A percentile compares a stretch with the other conserved stretches of the same genome.
Evolutionary conservation across 371 early-diverging fungal species (phyloP).

Genomic region (Mucor lusitanicus): DNA sequence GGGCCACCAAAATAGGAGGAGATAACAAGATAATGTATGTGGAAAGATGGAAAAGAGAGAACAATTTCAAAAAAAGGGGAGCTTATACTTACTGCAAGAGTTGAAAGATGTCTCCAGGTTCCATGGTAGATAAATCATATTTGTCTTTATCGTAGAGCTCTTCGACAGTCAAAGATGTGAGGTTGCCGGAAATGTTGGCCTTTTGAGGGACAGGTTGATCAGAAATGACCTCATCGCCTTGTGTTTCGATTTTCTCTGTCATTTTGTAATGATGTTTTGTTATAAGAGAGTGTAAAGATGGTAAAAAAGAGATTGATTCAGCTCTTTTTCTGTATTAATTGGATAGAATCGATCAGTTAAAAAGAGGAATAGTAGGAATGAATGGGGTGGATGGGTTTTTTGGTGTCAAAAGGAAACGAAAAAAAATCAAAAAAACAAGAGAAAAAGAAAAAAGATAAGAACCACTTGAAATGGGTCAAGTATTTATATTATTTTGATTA

Average conservation of each 20-base stretch:
- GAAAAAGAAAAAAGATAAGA: conserved; percentile 3
- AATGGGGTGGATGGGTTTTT: conserved; percentile 7
- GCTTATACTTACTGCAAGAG: conserved; percentile 58
- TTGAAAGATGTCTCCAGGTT: conserved; percentile 71
- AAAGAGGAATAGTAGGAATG: conserved; percentile 4
- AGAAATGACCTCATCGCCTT: conserved; percentile 18
- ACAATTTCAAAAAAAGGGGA: conserved; percentile 10
- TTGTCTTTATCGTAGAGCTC: conserved; percentile 84
- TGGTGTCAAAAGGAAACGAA: conserved; percentile 12
- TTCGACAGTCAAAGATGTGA: conserved; percentile 64
- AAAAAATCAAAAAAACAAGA: conserved; percentile 3
- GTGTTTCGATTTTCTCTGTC: conserved; percentile 37
- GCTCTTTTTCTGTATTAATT: conserved; percentile 6
- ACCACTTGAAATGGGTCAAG: neutral
- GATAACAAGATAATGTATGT: neutral
- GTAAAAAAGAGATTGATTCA: conserved; percentile 1
- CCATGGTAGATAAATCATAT: conserved; percentile 80
- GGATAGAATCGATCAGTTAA: neutral
- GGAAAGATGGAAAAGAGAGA: conserved; percentile 6
- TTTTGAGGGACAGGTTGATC: conserved; percentile 23
- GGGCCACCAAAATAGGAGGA: conserved; percentile 7
- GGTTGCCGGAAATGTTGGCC: conserved; percentile 55
- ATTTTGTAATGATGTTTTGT: conserved; percentile 14
- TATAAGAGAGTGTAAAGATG: neutral
- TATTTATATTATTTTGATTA: conserved; percentile 9